Evolutionary conservation across 495 filamentous ascomycete species (phyloP).

Genomic region (Penicillium cosmopolitanum): DNA sequence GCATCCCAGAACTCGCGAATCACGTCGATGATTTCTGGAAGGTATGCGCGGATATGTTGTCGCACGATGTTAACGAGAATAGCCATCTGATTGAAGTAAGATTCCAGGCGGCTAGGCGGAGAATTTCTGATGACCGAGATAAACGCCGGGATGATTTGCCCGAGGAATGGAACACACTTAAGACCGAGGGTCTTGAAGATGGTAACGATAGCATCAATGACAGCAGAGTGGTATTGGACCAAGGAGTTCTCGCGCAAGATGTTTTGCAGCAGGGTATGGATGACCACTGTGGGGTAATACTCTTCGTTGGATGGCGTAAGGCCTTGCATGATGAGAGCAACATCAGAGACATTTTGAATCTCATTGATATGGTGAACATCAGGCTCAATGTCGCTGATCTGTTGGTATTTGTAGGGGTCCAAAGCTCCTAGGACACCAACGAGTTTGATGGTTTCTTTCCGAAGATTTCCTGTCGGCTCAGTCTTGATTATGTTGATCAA

Average conservation of each 20-base stretch:
- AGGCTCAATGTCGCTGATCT: slow-evolving; percentile 52
- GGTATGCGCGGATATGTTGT: slow-evolving; percentile 89
- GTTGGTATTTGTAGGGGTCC: slow-evolving; percentile 94
- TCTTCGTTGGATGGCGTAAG: slow-evolving; percentile 97
- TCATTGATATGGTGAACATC: slow-evolving; percentile 57
- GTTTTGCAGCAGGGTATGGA: slow-evolving; percentile 84
- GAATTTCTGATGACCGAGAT: slow-evolving; percentile 81
- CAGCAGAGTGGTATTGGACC: slow-evolving; percentile 84
- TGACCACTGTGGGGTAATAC: slow-evolving; percentile 97
- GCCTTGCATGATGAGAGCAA: slow-evolving; percentile 95
- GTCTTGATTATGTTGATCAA: slow-evolving; percentile 92
- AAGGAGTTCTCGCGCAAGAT: slow-evolving; percentile 89
- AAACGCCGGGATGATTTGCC: slow-evolving; percentile 92
- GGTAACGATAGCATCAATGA: slow-evolving; percentile 98
- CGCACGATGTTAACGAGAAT: slow-evolving; percentile 92
- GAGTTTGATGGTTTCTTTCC: slow-evolving; percentile 93
- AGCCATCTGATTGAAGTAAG: slow-evolving; percentile 95
- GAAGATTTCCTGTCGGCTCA: slow-evolving; percentile 78
- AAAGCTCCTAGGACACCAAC: slow-evolving; percentile 95
- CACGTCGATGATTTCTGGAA: slow-evolving; percentile 80
- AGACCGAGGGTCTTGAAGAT: slow-evolving; percentile 95
- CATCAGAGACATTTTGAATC: slow-evolving; percentile 77
- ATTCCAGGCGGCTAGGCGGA: slow-evolving; percentile 73
- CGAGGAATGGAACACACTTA: slow-evolving; percentile 92
- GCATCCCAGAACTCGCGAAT: slow-evolving; percentile 85